A percentile compares a stretch with the other conserved stretches of the same genome.
These are phyloP conservation scores for Henckelia pumila DNA, from an alignment of 257 asterid species.

Conservation along the genomic window DNA sequence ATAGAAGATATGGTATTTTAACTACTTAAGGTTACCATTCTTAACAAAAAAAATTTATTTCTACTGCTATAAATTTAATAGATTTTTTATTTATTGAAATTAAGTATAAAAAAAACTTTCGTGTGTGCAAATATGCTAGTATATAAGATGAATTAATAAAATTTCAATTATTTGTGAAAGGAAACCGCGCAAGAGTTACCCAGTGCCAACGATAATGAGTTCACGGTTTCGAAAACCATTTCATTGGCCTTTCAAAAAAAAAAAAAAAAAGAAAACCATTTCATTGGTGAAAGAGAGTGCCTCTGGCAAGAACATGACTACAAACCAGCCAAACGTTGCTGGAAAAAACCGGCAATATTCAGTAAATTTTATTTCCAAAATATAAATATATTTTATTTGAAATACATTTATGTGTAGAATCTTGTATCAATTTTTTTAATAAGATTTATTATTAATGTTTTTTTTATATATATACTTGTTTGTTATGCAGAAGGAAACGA, in stretches of 20 bases:
- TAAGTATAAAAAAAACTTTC: no score
- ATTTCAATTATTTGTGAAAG: constrained; percentile 25
- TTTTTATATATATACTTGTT: background rate
- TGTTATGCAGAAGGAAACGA: constrained; percentile 32
- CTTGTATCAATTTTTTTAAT: background rate
- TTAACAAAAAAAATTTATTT: no score
- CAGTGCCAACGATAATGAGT: constrained; percentile 22
- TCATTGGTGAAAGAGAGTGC: constrained; percentile 23
- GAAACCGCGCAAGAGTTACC: constrained; percentile 27
- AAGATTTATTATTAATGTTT: background rate
- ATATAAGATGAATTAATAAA: background rate
- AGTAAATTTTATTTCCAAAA: constrained; percentile 28
- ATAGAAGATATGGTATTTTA: no score
- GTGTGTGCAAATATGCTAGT: no score
- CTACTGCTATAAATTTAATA: no score
- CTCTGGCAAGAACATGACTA: constrained; percentile 30
- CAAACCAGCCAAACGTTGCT: constrained; percentile 42
- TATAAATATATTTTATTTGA: background rate
- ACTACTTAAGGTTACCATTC: no score
- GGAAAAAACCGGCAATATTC: constrained; percentile 36
- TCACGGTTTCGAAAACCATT: constrained; percentile 33
- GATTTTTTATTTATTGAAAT: no score
- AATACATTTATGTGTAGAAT: no score
- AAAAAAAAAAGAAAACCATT: no score
- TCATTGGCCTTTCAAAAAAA: no score